Base-by-base conservation (phyloP, 768 basidiomycete genomes). In the Naganishia antarctica region DNA sequence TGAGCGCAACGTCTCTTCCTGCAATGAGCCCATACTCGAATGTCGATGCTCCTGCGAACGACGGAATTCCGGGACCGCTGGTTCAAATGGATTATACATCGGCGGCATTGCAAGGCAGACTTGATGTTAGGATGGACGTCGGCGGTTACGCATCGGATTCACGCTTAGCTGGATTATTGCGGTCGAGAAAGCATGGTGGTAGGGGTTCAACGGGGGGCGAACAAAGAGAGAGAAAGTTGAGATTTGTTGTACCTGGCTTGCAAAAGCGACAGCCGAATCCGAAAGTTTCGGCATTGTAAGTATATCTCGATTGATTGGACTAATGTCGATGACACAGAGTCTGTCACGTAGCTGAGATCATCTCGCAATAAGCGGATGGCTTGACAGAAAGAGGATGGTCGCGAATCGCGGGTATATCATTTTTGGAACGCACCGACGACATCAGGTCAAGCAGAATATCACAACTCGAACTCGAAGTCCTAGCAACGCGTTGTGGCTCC, bases 21-120 rank as follows among this genome's bases (percentile, higher is more conserved):
- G 8, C 15, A 18, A 23, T 26, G 21, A 40, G 23, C 16, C 34
- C 34, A 15, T 37, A 13, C 11, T 21, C 26, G 23, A 21, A 37
- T n/a, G 37, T 34, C 23, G 37, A 57, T 13, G 34, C 23, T 15
- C 9, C 21, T 25, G 53, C 12, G n/a, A 23, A 26, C 13, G 21
- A 34, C 12, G 37, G 34, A 6, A 21, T 37, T 18, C 21, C 34
- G 4, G 53, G 53, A 40, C 53, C 53, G 13, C 32, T 57, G 37
- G 53, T 57, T 23, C 53, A 57, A n/a, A 37, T 57, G 31, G 53
- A 57, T 37, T 57, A 57, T 21, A 23, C 31, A 13, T 41, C 37
- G 8, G 32, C 53, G 2, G 53, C 53, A 2, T 25, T 57, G 37
- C 53, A 57, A 16, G 34, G 53, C 23, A 57, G 40, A 26, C 53